phyloP scores from a whole-genome alignment of 768 basidiomycete species.

The Leccinum ochraceum region DNA sequence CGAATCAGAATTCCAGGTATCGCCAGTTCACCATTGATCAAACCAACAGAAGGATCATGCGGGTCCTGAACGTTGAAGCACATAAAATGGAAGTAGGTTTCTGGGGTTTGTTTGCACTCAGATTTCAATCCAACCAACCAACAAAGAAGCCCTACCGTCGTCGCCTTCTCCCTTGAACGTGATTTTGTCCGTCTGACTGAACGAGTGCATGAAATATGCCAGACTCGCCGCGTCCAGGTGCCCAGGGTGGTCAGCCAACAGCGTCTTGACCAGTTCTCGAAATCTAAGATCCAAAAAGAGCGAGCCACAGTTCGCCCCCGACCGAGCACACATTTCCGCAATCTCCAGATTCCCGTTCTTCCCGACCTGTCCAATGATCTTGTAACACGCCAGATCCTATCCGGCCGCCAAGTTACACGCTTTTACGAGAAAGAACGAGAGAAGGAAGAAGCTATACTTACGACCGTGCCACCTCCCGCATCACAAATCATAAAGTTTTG shows the following conservation, averaged over 20 bases:
- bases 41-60: slow-evolving; percentile 75
- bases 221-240: slow-evolving; percentile 81
- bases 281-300: slow-evolving; percentile 88
- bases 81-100: slow-evolving; percentile 83
- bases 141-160: slow-evolving; percentile 53
- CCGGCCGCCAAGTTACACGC: slow-evolving; percentile 13
- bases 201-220: slow-evolving; percentile 88
- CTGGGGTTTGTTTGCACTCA: slow-evolving; percentile 38
- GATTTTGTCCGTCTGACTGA: slow-evolving; percentile 87
- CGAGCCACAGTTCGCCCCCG: slow-evolving; percentile 85
- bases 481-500: slow-evolving; percentile 94
- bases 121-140: slow-evolving; percentile 2
- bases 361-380: slow-evolving; percentile 79
- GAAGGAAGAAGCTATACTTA: slow-evolving; percentile 32
- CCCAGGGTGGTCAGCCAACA: slow-evolving; percentile 80
- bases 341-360: slow-evolving; percentile 83
- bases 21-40: slow-evolving; percentile 80
- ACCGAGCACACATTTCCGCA: slow-evolving; percentile 86
- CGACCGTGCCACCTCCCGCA: slow-evolving; percentile 82
- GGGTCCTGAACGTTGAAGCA: slow-evolving; percentile 89
- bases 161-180: slow-evolving; percentile 70
- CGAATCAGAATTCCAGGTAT: slow-evolving; percentile 81
- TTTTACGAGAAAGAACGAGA: not conserved
- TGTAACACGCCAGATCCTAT: slow-evolving; percentile 55
- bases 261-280: slow-evolving; percentile 73